phyloP scores from a whole-genome alignment of 2,329 filamentous ascomycete species.

The Zymoseptoria ardabiliae region DNA sequence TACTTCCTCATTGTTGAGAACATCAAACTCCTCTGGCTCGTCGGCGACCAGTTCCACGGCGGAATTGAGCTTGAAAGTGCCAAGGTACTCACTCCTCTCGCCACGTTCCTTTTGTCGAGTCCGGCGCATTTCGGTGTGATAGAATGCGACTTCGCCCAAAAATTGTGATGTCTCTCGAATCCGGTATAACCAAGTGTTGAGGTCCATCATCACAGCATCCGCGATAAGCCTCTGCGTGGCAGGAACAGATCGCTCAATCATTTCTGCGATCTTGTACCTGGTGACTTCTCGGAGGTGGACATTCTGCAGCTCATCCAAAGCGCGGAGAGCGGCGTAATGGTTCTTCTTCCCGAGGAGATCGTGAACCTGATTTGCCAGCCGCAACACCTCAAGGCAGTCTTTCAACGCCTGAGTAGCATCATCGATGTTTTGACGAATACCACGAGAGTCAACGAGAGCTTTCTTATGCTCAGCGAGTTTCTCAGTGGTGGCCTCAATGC shows the following conservation, averaged over 20 bases:
- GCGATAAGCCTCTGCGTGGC: slow-evolving; percentile 88
- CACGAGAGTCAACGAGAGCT: slow-evolving; percentile 82
- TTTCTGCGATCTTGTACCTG: slow-evolving; percentile 87
- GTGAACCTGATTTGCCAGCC: slow-evolving; percentile 88
- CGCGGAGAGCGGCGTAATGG: slow-evolving; percentile 89
- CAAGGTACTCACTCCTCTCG: slow-evolving; percentile 66
- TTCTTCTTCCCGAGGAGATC: slow-evolving; percentile 87
- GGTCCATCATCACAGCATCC: slow-evolving; percentile 90
- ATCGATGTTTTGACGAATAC: slow-evolving; percentile 89
- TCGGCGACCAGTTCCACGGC: slow-evolving; percentile 93
- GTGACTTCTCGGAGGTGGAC: slow-evolving; percentile 92
- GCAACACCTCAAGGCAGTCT: slow-evolving; percentile 84
- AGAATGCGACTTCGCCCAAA: slow-evolving; percentile 90
- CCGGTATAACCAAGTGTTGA: slow-evolving; percentile 93
- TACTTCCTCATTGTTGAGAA: slow-evolving; percentile 89
- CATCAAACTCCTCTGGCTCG: slow-evolving; percentile 90
- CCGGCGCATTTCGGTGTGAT: slow-evolving; percentile 83
- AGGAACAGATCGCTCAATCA: slow-evolving; percentile 93
- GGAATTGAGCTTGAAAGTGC: slow-evolving; percentile 86
- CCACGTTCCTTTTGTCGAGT: slow-evolving; percentile 75
- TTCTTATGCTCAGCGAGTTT: slow-evolving; percentile 92
- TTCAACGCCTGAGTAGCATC: slow-evolving; percentile 83
- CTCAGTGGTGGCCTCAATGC: slow-evolving; percentile 90
- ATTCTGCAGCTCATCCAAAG: slow-evolving; percentile 90
- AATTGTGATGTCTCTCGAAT: slow-evolving; percentile 96